Evolutionary conservation across 2,329 filamentous ascomycete genomes (phyloP), one percentile per base, ranked within the genome.

Genomic region (Scedosporium apiospermum): DNA sequence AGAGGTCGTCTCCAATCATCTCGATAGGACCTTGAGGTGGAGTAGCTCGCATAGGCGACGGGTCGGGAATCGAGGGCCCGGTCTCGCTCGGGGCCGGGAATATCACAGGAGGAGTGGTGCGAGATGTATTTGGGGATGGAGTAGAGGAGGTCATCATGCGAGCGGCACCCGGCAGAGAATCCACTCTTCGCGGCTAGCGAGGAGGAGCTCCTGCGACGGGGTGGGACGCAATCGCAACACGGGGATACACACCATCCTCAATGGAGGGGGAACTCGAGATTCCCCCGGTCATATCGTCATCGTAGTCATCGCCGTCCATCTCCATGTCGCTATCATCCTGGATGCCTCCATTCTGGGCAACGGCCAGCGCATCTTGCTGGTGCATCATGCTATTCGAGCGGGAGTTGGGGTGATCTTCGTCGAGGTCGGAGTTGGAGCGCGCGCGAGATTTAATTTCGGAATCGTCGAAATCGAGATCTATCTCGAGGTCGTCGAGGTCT

Each of bases 201-300:
- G 58, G 21, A 27, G 51, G 51, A 55, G 18, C 51, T 26, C 51
- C 51, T 3, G 21, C 23, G 18, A 58, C 58, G 27, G 57, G 14
- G 6, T 12, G 51, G 21, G 51, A 30, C 23, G 57, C n/a, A 58
- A 6, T 38, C 49, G 42, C 53, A 60, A 41, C 34, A 41, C 27
- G 49, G 42, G 72, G 77, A 75, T 76, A 78, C 80, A 95, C 92
- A 99, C 93, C 93, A 88, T 98, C 93, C 81, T 96, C 92, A 76
- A 99, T 99, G 69, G 93, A 98, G 72, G 95, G 95, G 70, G 93
- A 98, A 76, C 93, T 98, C 70, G 93, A 98, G 68, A 99, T 97
- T 76, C 95, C 95, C 79, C 98, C 95, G 89, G 96, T 91, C 87
- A 96, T 87, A 75, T 98, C 93, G 76, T 97, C 82, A 71, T 96